Evolutionary conservation across 2,329 filamentous ascomycete genomes (phyloP), one percentile per base, ranked within the genome.

Genomic region (Fusarium zealandicum): DNA sequence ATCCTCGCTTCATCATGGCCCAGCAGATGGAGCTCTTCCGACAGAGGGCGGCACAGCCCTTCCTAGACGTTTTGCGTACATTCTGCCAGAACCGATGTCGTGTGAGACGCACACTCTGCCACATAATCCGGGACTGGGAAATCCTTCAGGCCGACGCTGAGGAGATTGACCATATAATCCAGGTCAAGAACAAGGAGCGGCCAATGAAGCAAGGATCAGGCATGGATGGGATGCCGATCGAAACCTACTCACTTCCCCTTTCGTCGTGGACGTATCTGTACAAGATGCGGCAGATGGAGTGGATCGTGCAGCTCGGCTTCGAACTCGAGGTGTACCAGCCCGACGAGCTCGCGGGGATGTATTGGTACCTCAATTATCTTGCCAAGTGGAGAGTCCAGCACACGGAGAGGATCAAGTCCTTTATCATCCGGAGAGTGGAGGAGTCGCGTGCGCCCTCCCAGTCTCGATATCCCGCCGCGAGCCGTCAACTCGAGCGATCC

Each of bases 1-100:
- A 96, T 68, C 84, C 89, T 9, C 84, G 91, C 11, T 89, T 90
- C 62, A 81, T 86, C 57, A 86, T 93, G 57, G 85, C 90, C 0
- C 80, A 85, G 45, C 80, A 87, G 44, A 91, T 96, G 81, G 90
- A 96, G 63, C 68, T 78, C 1, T 88, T 89, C 65, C 80, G 86
- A 11, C 78, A 83, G 56, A 76, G 82, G 22, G 82, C 84, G 1
- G 84, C 81, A 5, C 78, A 91, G 72, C 86, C 89, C 0, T 97
- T 92, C 68, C 78, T 96, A 14, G 93, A 97, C 62, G 82, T 96
- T 13, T 88, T 95, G 66, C 86, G 92, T 40, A 89, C 90, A 7
- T 80, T 95, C 14, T 96, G 92, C 66, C 90, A 98, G 70, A 99
- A 98, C 69, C 82, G 92, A 45, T 96, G 92, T 69, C 88, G 95